Evolutionary conservation across 768 basidiomycete genomes (phyloP), one percentile per base, ranked within the genome.

Genomic region (Lactarius sp.): DNA sequence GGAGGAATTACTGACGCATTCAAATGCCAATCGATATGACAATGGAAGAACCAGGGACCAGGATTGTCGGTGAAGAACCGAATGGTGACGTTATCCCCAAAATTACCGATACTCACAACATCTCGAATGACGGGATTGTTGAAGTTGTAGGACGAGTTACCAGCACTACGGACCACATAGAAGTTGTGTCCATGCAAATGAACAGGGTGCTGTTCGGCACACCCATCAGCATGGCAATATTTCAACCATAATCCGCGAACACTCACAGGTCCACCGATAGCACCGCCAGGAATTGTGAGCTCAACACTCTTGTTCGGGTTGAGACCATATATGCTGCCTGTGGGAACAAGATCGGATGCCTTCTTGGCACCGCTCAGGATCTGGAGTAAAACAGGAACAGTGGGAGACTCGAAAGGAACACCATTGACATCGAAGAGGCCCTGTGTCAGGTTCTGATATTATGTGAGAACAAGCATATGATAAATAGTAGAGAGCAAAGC

Each of bases 281-380:
- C 73, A 12, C 76, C 78, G 2, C 75, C 81, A n/a, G 81, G 77
- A 16, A 83, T 77, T 8, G 73, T 74, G 7, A 83, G 69, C 66
- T 83, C 81, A 10, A 83, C 78, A 55, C 70, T 79, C 65, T 68
- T 79, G 64, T 83, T 79, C 10, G 69, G 73, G 0, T 79, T 80
- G 10, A 86, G 72, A 9, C 72, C 66, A 65, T 80, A 81, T 9
- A 85, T 73, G 13, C 75, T 76, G 1, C 81, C 83, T 0, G 33
- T 16, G 2, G 65, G 65, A 12, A 58, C 1, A 13, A 66, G 65
- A 1, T 62, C 56, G 7, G 36, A 37, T 2, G 61, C 49, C 2
- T 33, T 42, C 55, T 55, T 33, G 2, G 50, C 33, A 9, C 65
- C 65, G 4, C 46, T 52, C 37, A 66, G 27, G 27, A 63, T 63